Percentiles rank a stretch among this genome's conserved stretches.
Conservation (phyloP, 1,284 basidiomycete species). For the Rhizoctonia solani region DNA sequence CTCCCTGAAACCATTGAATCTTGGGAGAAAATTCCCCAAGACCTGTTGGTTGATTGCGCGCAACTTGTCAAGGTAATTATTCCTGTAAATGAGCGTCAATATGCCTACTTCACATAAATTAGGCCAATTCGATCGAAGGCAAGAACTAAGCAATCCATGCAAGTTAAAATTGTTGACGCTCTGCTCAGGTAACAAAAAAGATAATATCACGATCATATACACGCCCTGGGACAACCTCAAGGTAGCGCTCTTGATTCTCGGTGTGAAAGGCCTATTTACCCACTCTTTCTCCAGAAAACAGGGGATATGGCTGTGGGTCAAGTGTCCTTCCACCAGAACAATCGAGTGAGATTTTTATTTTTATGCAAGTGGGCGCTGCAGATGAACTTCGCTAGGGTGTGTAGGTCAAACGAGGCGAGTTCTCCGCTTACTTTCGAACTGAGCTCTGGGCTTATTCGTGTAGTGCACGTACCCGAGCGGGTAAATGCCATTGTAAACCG, state of each 20-base stretch:
- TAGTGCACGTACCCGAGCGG: conserved; percentile 77
- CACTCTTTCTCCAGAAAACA: conserved; percentile 67
- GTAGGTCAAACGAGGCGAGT: conserved; percentile 77
- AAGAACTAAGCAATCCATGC: conserved; percentile 37
- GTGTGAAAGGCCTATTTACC: neutral
- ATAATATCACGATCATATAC: conserved; percentile 92
- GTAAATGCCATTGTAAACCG: conserved; percentile 93
- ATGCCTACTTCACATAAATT: neutral
- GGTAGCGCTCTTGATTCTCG: conserved; percentile 50
- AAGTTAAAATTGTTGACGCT: neutral
- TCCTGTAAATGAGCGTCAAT: neutral
- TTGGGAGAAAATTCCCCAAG: conserved; percentile 87
- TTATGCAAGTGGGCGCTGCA: neutral
- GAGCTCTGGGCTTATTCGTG: neutral
- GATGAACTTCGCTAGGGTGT: neutral
- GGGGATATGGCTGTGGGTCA: conserved; percentile 96
- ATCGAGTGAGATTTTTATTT: conserved; percentile 57
- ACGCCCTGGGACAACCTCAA: conserved; percentile 90
- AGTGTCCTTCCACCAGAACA: conserved; percentile 92
- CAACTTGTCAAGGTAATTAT: conserved; percentile 78
- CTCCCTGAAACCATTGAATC: conserved; percentile 71
- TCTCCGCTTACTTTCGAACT: neutral
- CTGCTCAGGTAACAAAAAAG: conserved; percentile 87
- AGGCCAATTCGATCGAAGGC: conserved; percentile 96
- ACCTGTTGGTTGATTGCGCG: conserved; percentile 81